Evolutionary conservation across 2,329 filamentous ascomycete species (phyloP).

Genomic region (Pseudocercospora musae): DNA sequence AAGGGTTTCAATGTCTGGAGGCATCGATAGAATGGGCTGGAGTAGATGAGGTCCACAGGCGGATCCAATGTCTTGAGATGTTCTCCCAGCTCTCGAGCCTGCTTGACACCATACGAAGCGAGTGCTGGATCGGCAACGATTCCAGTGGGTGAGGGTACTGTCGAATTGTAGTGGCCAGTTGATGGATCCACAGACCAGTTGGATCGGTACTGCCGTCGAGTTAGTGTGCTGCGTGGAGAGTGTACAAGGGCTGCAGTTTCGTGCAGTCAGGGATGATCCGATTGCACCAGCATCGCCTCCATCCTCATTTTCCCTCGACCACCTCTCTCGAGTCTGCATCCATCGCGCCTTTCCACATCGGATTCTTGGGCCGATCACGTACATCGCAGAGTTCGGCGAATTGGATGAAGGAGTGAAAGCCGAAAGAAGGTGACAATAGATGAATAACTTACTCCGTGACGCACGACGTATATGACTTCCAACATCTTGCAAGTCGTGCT

Average conservation of each 20-base stretch:
- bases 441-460: conserved; percentile 48
- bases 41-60: conserved; percentile 73
- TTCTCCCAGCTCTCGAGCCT: conserved; percentile 71
- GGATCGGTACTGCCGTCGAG: conserved; percentile 71
- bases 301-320: neutral
- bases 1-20: conserved; percentile 78
- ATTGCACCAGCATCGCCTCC: neutral
- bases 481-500: conserved; percentile 33
- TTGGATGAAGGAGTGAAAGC: neutral
- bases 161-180: conserved; percentile 73
- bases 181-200: conserved; percentile 81
- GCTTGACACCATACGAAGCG: conserved; percentile 79
- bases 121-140: conserved; percentile 85
- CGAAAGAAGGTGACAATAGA: neutral
- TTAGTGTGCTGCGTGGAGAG: neutral
- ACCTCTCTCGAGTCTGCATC: neutral
- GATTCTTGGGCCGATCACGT: neutral
- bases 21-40: conserved; percentile 82
- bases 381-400: neutral
- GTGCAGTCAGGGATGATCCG: neutral
- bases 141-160: conserved; percentile 76
- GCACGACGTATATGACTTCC: conserved; percentile 49
- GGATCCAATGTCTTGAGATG: conserved; percentile 63
- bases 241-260: neutral
- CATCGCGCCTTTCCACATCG: neutral